Conservation (phyloP, 2,329 filamentous ascomycete genomes). For the Moelleriella libera region DNA sequence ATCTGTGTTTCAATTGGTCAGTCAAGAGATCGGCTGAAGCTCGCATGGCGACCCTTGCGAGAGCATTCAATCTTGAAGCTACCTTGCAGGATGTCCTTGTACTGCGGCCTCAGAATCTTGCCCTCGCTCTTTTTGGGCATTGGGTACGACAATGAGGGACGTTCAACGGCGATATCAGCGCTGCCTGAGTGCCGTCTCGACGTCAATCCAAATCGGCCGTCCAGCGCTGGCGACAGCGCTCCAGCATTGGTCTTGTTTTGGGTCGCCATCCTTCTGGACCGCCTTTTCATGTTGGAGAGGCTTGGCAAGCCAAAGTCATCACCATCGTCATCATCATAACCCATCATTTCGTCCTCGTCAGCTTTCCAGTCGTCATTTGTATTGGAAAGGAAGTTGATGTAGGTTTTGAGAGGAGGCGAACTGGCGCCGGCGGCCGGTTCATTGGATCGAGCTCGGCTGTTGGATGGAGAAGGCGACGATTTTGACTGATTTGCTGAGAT, state of each 20-base stretch:
- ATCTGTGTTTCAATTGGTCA: slow-evolving; percentile 22
- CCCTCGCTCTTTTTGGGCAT: slow-evolving; percentile 80
- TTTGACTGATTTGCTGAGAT: slow-evolving; percentile 50
- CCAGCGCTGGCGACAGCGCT: slow-evolving; percentile 20
- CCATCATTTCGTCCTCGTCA: slow-evolving; percentile 63
- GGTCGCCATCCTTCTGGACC: slow-evolving; percentile 39
- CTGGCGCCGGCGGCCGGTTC: slow-evolving; percentile 40
- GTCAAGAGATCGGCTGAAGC: too few relatives aligned
- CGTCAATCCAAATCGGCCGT: slow-evolving; percentile 21
- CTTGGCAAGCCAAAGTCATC: slow-evolving; percentile 94
- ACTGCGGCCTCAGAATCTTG: slow-evolving; percentile 92
- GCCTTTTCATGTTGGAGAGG: slow-evolving; percentile 78
- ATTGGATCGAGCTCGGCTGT: slow-evolving; percentile 29
- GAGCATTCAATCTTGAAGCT: not conserved
- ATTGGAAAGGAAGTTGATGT: slow-evolving; percentile 68
- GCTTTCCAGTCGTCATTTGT: slow-evolving; percentile 73
- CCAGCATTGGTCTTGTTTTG: slow-evolving; percentile 18
- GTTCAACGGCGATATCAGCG: slow-evolving; percentile 85
- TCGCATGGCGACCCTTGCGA: not conserved
- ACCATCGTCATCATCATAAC: slow-evolving; percentile 74
- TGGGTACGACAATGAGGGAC: slow-evolving; percentile 70
- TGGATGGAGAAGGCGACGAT: slow-evolving; percentile 55
- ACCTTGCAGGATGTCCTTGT: slow-evolving; percentile 85
- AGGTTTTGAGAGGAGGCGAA: slow-evolving; percentile 58
- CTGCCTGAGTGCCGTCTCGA: slow-evolving; percentile 64